phyloP scores from a whole-genome alignment of 768 basidiomycete species.

The Suillus placidus region DNA sequence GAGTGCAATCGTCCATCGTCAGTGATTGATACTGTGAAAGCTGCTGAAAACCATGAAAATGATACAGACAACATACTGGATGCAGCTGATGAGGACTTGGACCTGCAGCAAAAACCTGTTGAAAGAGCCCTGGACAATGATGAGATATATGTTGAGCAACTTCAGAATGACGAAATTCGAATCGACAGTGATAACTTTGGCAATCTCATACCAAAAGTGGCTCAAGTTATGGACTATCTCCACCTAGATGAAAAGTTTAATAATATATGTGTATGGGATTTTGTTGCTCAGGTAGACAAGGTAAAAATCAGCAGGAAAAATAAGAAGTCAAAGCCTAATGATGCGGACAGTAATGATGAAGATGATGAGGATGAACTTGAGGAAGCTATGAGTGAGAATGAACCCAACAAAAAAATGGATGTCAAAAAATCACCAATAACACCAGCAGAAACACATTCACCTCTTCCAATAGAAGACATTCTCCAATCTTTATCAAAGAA shows the following conservation, averaged over 20 bases:
- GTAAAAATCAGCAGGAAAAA: constrained; percentile 8
- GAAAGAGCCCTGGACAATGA: background rate
- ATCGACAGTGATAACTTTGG: constrained; percentile 8
- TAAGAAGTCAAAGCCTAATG: constrained; percentile 23
- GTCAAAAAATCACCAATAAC: too few species aligned
- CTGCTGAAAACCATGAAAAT: too few species aligned
- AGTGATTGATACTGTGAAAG: too few species aligned
- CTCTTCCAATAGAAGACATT: background rate
- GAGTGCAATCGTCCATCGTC: too few species aligned
- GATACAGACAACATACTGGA: too few species aligned
- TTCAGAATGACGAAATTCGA: constrained; percentile 4
- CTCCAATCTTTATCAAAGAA: background rate
- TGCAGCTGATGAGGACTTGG: too few species aligned
- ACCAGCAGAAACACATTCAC: too few species aligned
- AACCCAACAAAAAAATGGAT: too few species aligned
- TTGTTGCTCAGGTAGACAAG: constrained; percentile 26
- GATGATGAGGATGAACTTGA: too few species aligned
- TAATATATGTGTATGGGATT: constrained; percentile 35
- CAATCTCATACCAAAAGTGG: constrained; percentile 14
- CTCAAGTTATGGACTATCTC: constrained; percentile 32
- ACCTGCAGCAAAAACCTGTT: background rate
- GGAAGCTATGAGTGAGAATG: too few species aligned
- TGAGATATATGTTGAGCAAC: background rate
- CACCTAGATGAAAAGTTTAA: constrained; percentile 17
- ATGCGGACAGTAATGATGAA: too few species aligned